Base-by-base conservation (phyloP, 2,329 filamentous ascomycete genomes). In the Colletotrichum costaricense region DNA sequence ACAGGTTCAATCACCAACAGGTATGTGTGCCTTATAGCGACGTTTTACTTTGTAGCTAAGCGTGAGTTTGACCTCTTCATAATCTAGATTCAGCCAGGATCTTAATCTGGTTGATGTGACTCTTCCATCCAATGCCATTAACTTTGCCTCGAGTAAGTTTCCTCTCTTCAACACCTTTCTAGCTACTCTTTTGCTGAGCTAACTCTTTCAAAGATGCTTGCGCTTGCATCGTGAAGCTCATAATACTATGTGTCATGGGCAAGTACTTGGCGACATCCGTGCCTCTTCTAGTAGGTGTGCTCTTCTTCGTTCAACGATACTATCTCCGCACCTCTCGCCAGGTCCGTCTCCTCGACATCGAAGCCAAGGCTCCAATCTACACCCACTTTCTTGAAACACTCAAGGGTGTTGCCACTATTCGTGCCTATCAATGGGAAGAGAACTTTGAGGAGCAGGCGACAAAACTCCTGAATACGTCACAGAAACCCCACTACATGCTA, bases 401-500 rank as follows among this genome's bases (percentile, higher is more conserved):
- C 0, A 73, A 74, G 9, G 79, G 80, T 1, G 46, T 78, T 1
- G 63, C 75, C 0, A 78, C 74, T 26, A 81, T 85, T 8, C 80
- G 84, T 1, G 83, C 84, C 0, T 81, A 83, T 22, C 78, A 79
- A n/a, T 81, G 78, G 80, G 56, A 74, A 14, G n/a, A 30, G 0
- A 30, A 75, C 2, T 80, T 78, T 38, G 71, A 73, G 12, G 63
- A 76, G 8, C 76, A 75, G 75, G 76, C 56, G 49, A 55, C 30
- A 59, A 42, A 35, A 69, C 74, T 64, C 76, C 62, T 69, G 8
- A 56, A 90, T 63, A 78, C 80, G 3, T 86, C 88, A 0, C 88
- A 90, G 71, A 83, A 85, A 62, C 88, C 88, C 1, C 86, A 85
- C 42, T 90, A 90, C 74, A 82, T 89, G 3, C 82, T 90, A 38